Evolutionary conservation across 2,329 filamentous ascomycete species (phyloP).

Genomic region (Aspergillus carbonarius): DNA sequence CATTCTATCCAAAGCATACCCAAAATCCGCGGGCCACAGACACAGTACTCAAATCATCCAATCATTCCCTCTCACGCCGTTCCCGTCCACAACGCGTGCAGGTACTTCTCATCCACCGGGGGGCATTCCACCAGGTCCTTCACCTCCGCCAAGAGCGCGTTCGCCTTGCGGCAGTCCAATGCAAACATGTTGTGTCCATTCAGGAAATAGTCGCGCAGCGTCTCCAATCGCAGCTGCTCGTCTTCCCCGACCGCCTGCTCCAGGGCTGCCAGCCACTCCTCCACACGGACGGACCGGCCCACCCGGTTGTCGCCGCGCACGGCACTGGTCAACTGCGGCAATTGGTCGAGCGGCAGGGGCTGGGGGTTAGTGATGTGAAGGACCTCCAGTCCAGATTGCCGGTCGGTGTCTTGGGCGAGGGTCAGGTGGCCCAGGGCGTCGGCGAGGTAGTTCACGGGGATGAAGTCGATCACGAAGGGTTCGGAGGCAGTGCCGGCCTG

Average conservation of each 20-base stretch:
- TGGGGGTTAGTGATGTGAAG: not conserved
- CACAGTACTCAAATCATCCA: not conserved
- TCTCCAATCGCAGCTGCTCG: not conserved
- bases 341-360: not conserved
- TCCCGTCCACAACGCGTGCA: not conserved
- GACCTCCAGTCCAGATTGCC: not conserved
- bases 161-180: not conserved
- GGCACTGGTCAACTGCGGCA: not conserved
- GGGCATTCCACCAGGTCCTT: not conserved
- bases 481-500: not conserved
- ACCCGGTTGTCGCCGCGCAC: not conserved
- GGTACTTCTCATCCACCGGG: not conserved
- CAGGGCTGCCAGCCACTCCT: not conserved
- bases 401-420: not conserved
- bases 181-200: slow-evolving; percentile 4
- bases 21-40: no score
- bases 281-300: not conserved
- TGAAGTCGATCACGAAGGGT: not conserved
- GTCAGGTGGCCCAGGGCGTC: not conserved
- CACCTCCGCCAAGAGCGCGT: not conserved
- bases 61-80: not conserved
- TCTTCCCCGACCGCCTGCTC: not conserved
- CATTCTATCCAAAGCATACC: not conserved
- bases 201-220: not conserved
- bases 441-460: slow-evolving; percentile 2